phyloP scores from a whole-genome alignment of 495 filamentous ascomycete genomes.

The Xylaria sp. region DNA sequence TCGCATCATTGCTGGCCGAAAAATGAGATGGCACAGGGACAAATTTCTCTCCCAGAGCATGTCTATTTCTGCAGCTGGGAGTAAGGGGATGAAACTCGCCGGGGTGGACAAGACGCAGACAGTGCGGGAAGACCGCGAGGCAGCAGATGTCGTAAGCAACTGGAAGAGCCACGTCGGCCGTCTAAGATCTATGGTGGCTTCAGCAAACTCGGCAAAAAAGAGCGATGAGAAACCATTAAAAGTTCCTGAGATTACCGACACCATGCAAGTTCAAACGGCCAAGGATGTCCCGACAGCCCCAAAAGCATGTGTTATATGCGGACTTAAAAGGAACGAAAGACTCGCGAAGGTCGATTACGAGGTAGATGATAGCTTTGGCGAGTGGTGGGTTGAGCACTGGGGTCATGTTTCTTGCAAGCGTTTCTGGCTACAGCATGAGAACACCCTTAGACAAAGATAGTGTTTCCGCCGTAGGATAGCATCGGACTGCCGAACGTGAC shows the following conservation, averaged over 20 bases:
- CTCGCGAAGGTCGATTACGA: slow-evolving; percentile 74
- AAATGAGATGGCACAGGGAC: slow-evolving; percentile 89
- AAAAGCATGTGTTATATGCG: slow-evolving; percentile 86
- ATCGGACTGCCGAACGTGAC: not conserved
- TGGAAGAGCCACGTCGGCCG: slow-evolving; percentile 76
- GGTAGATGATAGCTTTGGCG: slow-evolving; percentile 88
- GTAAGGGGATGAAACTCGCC: slow-evolving; percentile 90
- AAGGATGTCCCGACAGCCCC: slow-evolving; percentile 73
- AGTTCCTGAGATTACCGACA: slow-evolving; percentile 74
- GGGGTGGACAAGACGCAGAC: slow-evolving; percentile 80
- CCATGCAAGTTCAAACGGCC: slow-evolving; percentile 63
- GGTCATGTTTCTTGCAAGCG: slow-evolving; percentile 78
- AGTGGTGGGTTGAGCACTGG: slow-evolving; percentile 97
- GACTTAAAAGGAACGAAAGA: slow-evolving; percentile 84
- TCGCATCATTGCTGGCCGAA: slow-evolving; percentile 84
- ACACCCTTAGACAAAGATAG: slow-evolving; percentile 69
- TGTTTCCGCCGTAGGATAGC: not conserved
- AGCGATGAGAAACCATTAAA: slow-evolving; percentile 42
- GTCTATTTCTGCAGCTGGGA: slow-evolving; percentile 75
- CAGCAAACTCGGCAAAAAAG: slow-evolving; percentile 51
- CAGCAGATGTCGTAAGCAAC: slow-evolving; percentile 71
- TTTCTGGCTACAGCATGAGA: slow-evolving; percentile 83
- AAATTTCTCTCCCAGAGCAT: slow-evolving; percentile 83
- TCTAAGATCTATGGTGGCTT: slow-evolving; percentile 64
- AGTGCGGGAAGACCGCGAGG: slow-evolving; percentile 86